These are phyloP conservation scores for Suillus plorans DNA, from an alignment of 768 basidiomycete genomes.

Conservation along the genomic window DNA sequence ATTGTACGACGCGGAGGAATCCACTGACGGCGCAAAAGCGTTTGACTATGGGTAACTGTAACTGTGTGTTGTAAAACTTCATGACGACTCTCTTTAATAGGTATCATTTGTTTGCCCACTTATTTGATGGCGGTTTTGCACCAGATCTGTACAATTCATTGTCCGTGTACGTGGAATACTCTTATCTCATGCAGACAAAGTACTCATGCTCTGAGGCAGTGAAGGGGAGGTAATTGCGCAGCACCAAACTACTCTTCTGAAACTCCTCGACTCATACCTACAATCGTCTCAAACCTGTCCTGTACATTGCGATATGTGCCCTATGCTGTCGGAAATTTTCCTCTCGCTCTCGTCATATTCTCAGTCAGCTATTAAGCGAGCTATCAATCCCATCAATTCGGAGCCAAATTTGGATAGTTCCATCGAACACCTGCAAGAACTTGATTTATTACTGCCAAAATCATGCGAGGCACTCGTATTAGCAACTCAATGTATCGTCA, in stretches of 20 bases:
- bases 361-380: conserved; percentile 48
- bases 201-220: conserved; percentile 38
- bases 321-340: conserved; percentile 63
- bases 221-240: conserved; percentile 74
- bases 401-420: conserved; percentile 9
- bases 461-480: conserved; percentile 80
- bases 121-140: conserved; percentile 60
- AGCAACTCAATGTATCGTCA: conserved; percentile 72
- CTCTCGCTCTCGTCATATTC: conserved; percentile 61
- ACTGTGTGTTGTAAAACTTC: conserved; percentile 5
- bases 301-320: conserved; percentile 45
- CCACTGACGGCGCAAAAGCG: conserved; percentile 60
- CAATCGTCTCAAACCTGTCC: conserved; percentile 47
- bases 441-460: conserved; percentile 74
- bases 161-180: conserved; percentile 47
- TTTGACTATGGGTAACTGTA: conserved; percentile 71
- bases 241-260: conserved; percentile 84
- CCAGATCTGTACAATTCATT: conserved; percentile 62
- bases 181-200: not conserved
- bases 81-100: conserved; percentile 35
- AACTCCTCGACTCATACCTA: conserved; percentile 82
- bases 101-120: conserved; percentile 61
- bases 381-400: conserved; percentile 34
- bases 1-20: conserved; percentile 66
- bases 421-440: conserved; percentile 32